Evolutionary conservation across 2,329 filamentous ascomycete species (phyloP), one percentile per base, ranked within the genome.

Genomic region (Domatiomyces catenatus): DNA sequence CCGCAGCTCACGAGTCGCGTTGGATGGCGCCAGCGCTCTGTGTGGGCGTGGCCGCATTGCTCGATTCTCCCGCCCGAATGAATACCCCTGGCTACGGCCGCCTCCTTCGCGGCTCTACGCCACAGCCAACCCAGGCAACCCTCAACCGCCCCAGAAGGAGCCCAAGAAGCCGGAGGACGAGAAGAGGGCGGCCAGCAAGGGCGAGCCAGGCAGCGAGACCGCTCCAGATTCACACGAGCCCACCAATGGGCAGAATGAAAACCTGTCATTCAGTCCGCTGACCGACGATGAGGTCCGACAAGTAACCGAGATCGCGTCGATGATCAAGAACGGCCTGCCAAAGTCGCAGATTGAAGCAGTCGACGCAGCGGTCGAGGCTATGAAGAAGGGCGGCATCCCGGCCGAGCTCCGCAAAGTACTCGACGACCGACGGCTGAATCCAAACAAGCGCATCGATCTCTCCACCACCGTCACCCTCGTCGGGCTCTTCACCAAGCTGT

Each of bases 311-410:
- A 65, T 80, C 26, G 73, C 85, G 43, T 61, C 64, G 2, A 71
- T 72, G 54, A 66, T 84, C 52, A 76, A 77, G 57, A 70, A 74
- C 53, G 72, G 71, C 48, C 66, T 86, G 51, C 82, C 83, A 6
- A 70, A 74, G 50, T 72, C 73, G n/a, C 80, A 86, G 66, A 71
- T 72, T 42, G 67, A 77, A 48, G 69, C 74, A 19, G 65, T 88
- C 52, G 73, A 79, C 52, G 72, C 76, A 46, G 72, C 80, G 7
- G 67, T 84, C n/a, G 69, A 75, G 54, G 70, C 75, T 24, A 74
- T 90, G 54, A 79, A 81, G 67, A 72, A 74, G 53, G 73, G 80
- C 43, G 87, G 87, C 8, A 77, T 87, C 15, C 85, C 86, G 1
- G 60, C 68, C 19, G 85, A 87, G 62, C 67, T 87, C 17, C 75